Base-by-base conservation (phyloP, 495 filamentous ascomycete species). In the Neurospora sp. region DNA sequence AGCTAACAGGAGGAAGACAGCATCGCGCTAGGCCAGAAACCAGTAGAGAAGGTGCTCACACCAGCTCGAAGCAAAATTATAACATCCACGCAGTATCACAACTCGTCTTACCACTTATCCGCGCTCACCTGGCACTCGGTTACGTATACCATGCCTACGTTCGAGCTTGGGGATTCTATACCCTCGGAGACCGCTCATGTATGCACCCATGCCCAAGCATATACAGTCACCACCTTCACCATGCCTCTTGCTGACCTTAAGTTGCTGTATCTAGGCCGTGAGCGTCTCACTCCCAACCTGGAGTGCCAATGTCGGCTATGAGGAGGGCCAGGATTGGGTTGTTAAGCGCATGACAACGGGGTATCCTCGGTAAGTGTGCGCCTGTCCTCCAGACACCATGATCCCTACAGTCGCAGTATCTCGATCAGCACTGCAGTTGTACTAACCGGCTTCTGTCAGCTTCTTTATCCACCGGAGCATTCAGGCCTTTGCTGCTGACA, bases 221-320 rank as follows among this genome's bases (percentile, higher is more conserved):
- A 37, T 35, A 31, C 12, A 83, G 87, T 79, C 53, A 27, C 73
- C 37, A 39, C 37, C 69, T 68, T 12, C 44, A 20, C 66, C 68
- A n/a, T 53, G 22, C 69, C 22, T 38, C 27, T 69, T 44, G 3
- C 35, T 39, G 69, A 44, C 37, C 37, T 42, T 7, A 40, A 40
- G 53, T 38, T 69, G 31, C 16, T 38, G 68, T 35, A 42, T 66
- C 72, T 73, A 98, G 95, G 96, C 96, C 68, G 93, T 98, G 73
- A 98, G 94, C 79, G 94, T 97, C 27, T 98, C 96, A 3, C 85
- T 99, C 40, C 96, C 96, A 61, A 96, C 95, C 84, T 99, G 96
- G 96, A 88, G 84, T 75, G 83, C 94, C 53, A 97, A 95, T 78
- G 84, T 98, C 37, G 96, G 88, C 3, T 99, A 99, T 75, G 96